Percentiles rank a stretch among this genome's conserved stretches.
These are phyloP conservation scores for Kentomonas sorsogonicus DNA, from an alignment of 208 protist species.

Conservation along the genomic window DNA sequence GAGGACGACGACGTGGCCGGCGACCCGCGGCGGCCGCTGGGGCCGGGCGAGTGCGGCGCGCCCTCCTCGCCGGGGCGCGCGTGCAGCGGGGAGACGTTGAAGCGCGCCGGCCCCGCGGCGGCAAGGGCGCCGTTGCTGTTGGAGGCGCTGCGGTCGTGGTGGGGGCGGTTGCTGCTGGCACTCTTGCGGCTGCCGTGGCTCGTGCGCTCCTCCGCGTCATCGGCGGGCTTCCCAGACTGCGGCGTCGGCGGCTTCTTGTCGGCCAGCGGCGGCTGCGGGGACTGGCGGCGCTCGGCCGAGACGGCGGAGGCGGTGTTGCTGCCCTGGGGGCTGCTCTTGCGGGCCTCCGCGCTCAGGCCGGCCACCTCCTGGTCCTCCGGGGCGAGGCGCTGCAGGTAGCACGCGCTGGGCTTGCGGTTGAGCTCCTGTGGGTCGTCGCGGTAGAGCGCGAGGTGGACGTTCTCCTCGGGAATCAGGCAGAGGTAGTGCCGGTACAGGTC, in stretches of 20 bases:
- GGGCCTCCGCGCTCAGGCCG: constrained; percentile 2
- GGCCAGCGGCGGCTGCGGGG: not conserved
- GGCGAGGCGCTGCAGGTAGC: constrained; percentile 30
- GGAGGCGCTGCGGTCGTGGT: not conserved
- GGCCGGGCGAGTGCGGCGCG: not conserved
- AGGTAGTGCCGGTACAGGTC: constrained; percentile 35
- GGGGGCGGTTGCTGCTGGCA: too few relatives aligned
- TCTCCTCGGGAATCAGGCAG: constrained; percentile 57
- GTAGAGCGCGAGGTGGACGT: constrained; percentile 55
- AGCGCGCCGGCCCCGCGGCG: too few relatives aligned
- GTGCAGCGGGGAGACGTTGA: not conserved
- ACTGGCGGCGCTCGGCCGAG: not conserved
- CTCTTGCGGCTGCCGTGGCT: too few relatives aligned
- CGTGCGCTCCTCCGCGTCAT: not conserved
- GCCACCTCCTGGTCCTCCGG: constrained; percentile 21
- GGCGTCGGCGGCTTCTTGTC: not conserved
- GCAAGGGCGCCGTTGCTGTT: not conserved
- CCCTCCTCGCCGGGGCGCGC: not conserved
- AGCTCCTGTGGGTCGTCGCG: constrained; percentile 48
- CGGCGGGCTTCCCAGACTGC: not conserved
- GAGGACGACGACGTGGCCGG: not conserved
- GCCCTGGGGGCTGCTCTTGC: too few relatives aligned
- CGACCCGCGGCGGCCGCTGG: not conserved
- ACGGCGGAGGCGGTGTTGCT: not conserved
- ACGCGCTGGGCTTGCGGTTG: constrained; percentile 24